Base-by-base conservation (phyloP, 169 alveolate genomes). In the Eimeria acervulina region DNA sequence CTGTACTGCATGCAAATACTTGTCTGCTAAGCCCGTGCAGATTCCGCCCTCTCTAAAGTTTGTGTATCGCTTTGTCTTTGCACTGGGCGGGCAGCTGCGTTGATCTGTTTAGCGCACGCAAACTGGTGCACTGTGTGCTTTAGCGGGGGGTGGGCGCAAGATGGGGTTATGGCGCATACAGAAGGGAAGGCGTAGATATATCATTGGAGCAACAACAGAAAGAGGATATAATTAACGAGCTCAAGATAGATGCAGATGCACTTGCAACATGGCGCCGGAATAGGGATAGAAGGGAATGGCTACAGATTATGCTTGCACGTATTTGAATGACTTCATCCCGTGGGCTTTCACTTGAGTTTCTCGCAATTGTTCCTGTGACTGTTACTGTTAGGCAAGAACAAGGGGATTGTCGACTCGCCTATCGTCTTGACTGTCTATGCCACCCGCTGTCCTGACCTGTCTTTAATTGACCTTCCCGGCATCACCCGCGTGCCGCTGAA, bases 381-480 rank as follows among this genome's bases (percentile, higher is more conserved):
- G 81, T 36, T 31, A 36, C 44, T 70, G 81, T 97, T 99, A 55
- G 99, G 99, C 36, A 97, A 95, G 33, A 99, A 99, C 95, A 99
- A 99, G 96, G 99, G 99, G 51, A 99, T 99, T 70, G 99, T 99
- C 19, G 99, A 99, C 95, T 99, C 98, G 81, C 99, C 99, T 13
- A 99, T 99, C 76, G 99, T 99, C 21, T 98, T 99, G 95, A 98
- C 99, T 61, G 98, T 99, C 36, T 99, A 98, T 96, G 99, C 99
- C 61, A 98, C 99, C 1, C 98, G 98, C 63, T 99, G 99, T 90
- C 99, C 99, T 0, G 99, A 99, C 96, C 97, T 99, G 85, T 99
- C 99, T 2, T 97, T 99, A 36, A 99, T 99, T 51, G 99, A 99
- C 97, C 98, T 99, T 74, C 99, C 99, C 28, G 99, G 99, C 70